Evolutionary conservation across 163 green algal genomes (phyloP), one percentile per base, ranked within the genome.

Genomic region (Coccomyxa subellipsoidea): DNA sequence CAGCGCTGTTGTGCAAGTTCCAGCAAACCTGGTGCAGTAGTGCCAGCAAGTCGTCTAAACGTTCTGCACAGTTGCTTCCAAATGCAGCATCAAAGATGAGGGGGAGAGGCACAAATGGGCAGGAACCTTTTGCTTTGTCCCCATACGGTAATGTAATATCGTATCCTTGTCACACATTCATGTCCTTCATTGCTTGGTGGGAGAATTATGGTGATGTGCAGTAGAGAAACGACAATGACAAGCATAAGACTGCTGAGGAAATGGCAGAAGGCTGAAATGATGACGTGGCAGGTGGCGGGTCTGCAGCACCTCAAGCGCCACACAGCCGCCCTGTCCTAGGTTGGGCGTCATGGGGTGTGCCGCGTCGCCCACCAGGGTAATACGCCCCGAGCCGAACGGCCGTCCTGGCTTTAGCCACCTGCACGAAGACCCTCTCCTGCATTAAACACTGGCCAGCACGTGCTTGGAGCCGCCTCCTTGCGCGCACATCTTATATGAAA

Each of bases 331-430:
- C 70, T 77, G 70, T 23, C 70, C 94, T 12, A 97, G 89, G 84
- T 97, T 97, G 36, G 94, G 94, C 0, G 93, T 97, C 91, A 94
- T 94, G 10, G 92, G 92, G 83, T 95, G 92, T n/a, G 89, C 82
- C 12, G 92, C 91, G 78, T 97, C 94, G 8, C 94, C 94, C 29
- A 86, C 88, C 47, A 98, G 84, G 2, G 84, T 85, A 4, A 87
- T 39, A 10, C 39, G 37, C 7, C 80, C 80, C 37, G 72, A 66
- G 21, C 76, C 79, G 0, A 80, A 66, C 18, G 69, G 76, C 53
- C 39, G 69, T 0, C 84, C 84, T 32, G 82, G 82, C 21, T 80
- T 37, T 35, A 85, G 81, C 89, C 88, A 92, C 80, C 66, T 73
- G 66, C 27, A n/a, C 87, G 87, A 82, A 72, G 59, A 2, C 69